A percentile compares a stretch with the other conserved stretches of the same genome.
Evolutionary conservation across 1,139 yeast species (phyloP).

Genomic region (Trichomonascaceae sp.): DNA sequence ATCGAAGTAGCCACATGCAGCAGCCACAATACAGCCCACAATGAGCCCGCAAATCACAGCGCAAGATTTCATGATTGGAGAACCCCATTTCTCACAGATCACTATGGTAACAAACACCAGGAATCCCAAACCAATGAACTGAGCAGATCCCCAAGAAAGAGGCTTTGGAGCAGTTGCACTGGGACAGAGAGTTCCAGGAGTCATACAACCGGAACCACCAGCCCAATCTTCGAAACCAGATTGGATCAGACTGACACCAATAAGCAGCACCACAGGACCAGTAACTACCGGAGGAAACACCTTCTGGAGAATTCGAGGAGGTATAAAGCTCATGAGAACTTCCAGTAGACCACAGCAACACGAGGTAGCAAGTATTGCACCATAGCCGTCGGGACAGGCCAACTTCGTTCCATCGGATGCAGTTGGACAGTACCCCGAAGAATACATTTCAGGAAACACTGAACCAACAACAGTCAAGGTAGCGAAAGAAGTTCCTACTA

Average conservation of each 20-base stretch:
- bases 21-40: constrained; percentile 87
- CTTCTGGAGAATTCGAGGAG: constrained; percentile 61
- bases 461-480: constrained; percentile 73
- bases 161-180: constrained; percentile 44
- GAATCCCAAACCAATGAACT: constrained; percentile 81
- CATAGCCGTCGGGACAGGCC: constrained; percentile 87
- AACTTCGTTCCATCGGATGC: constrained; percentile 55
- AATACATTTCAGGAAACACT: constrained; percentile 76
- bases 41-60: constrained; percentile 80
- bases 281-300: constrained; percentile 86
- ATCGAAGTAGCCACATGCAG: constrained; percentile 79
- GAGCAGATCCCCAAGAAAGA: constrained; percentile 77
- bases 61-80: constrained; percentile 93
- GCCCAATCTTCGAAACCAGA: constrained; percentile 79
- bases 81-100: constrained; percentile 75
- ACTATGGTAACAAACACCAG: constrained; percentile 68
- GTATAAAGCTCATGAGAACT: constrained; percentile 64
- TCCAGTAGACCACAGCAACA: constrained; percentile 69
- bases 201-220: constrained; percentile 64
- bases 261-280: constrained; percentile 82
- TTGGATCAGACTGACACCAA: constrained; percentile 62
- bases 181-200: constrained; percentile 47
- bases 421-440: constrained; percentile 59
- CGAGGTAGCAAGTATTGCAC: constrained; percentile 78
- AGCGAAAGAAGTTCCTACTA: constrained; percentile 86